Conservation (phyloP, 441 rosid species). For the Isatis lusitanica region DNA sequence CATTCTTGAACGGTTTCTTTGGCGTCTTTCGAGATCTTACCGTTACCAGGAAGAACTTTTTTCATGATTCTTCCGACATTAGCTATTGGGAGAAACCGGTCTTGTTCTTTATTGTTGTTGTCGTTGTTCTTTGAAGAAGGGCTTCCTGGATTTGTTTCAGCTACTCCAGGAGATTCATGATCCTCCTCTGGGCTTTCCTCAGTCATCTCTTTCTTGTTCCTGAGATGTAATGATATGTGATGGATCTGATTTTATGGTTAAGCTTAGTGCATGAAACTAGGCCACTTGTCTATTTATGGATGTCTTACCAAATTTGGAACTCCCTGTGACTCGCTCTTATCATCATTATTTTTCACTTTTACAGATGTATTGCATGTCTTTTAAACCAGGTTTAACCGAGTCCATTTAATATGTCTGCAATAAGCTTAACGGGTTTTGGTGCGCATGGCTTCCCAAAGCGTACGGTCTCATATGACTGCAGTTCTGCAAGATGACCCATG, state of each 20-base stretch:
- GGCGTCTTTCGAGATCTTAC: constrained; percentile 75
- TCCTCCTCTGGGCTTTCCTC: constrained; percentile 47
- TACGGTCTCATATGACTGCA: no score
- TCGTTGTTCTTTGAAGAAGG: constrained; percentile 41
- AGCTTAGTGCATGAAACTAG: constrained; percentile 36
- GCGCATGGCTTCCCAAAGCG: no score
- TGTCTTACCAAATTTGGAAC: constrained; percentile 22
- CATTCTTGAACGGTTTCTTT: constrained; percentile 83
- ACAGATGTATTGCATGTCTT: no score
- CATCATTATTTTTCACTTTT: no score
- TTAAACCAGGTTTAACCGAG: no score
- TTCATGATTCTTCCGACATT: constrained; percentile 89
- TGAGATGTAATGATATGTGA: constrained; percentile 18
- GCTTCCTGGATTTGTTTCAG: constrained; percentile 48
- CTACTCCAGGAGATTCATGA: constrained; percentile 38
- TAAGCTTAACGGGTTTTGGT: no score
- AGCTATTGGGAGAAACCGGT: constrained; percentile 73
- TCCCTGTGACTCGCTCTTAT: constrained; percentile 30
- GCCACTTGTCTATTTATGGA: constrained; percentile 33
- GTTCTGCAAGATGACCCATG: no score
- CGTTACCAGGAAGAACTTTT: constrained; percentile 62
- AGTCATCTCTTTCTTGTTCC: constrained; percentile 41
- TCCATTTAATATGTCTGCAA: no score
- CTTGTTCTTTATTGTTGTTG: constrained; percentile 60
- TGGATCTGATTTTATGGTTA: constrained; percentile 33